These are phyloP conservation scores for Polytrichum formosum DNA, from an alignment of 225 moss, liverwort and hornwort species.

Conservation along the genomic window DNA sequence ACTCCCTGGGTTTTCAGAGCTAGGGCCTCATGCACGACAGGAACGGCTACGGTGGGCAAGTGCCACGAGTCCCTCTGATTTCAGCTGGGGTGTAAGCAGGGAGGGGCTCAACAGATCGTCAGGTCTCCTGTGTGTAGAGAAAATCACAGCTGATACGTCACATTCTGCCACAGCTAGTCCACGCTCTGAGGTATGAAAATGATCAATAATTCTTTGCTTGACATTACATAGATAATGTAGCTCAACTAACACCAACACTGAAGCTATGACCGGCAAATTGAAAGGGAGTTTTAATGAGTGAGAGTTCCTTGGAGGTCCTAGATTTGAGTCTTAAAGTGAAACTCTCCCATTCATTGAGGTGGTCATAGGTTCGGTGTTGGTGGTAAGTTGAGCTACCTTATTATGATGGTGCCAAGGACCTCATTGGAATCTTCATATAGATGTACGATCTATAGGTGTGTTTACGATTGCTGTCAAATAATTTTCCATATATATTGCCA, in stretches of 20 bases:
- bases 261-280: no score
- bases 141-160: slow-evolving; percentile 39
- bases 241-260: background rate
- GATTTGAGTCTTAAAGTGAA: no score
- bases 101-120: slow-evolving; percentile 35
- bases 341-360: no score
- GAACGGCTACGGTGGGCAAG: slow-evolving; percentile 56
- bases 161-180: slow-evolving; percentile 31
- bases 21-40: slow-evolving; percentile 44
- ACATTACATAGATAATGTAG: background rate
- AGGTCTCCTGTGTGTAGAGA: slow-evolving; percentile 38
- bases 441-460: no score
- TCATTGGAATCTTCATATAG: no score
- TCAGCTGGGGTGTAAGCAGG: slow-evolving; percentile 42
- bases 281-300: no score
- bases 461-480: no score
- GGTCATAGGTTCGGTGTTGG: no score
- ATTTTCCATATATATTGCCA: no score
- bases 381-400: no score
- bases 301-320: no score
- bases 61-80: slow-evolving; percentile 52
- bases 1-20: slow-evolving; percentile 51
- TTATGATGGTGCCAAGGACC: no score
- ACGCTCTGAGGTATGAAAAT: slow-evolving; percentile 28
- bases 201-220: background rate